Evolutionary conservation across 352 stramenopile species (phyloP).

Genomic region (Phytophthora palmivora): DNA sequence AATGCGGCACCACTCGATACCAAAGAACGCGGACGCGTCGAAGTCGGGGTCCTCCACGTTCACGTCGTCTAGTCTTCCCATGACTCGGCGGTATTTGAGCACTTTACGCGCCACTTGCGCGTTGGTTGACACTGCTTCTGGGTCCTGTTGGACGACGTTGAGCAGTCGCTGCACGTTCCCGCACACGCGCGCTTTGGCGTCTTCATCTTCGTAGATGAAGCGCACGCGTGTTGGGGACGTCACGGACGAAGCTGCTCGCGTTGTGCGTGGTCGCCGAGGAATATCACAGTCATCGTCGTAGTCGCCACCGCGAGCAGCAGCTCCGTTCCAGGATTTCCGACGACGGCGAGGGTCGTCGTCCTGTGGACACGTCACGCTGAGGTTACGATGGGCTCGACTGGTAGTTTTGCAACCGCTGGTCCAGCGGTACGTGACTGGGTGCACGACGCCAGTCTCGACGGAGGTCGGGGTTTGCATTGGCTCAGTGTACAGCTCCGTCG

Average conservation of each 20-base stretch:
- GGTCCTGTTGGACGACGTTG: conserved; percentile 44
- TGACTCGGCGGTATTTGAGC: conserved; percentile 47
- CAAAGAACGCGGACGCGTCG: conserved; percentile 50
- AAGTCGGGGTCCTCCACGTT: conserved; percentile 44
- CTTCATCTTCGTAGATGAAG: conserved; percentile 52
- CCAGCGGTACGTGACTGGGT: conserved; percentile 37
- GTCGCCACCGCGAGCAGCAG: background rate
- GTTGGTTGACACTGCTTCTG: conserved; percentile 31
- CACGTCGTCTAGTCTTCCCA: conserved; percentile 41
- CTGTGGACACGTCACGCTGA: conserved; percentile 26
- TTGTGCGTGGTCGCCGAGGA: conserved; percentile 16
- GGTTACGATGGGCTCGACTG: conserved; percentile 14
- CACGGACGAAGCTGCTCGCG: background rate
- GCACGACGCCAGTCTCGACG: conserved; percentile 18
- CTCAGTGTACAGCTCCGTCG: conserved; percentile 9
- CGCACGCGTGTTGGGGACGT: conserved; percentile 37
- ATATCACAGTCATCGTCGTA: conserved; percentile 14
- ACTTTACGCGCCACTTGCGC: conserved; percentile 46
- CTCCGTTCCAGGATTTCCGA: conserved; percentile 34
- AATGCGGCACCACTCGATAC: conserved; percentile 48
- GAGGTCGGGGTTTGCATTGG: conserved; percentile 20
- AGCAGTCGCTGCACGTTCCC: conserved; percentile 44
- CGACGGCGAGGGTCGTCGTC: conserved; percentile 25
- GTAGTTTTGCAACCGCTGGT: conserved; percentile 25
- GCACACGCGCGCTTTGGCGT: conserved; percentile 42